A percentile compares a stretch with the other conserved stretches of the same genome.
These are phyloP conservation scores for Apocynum venetum DNA, from an alignment of 257 asterid species.

Conservation along the genomic window DNA sequence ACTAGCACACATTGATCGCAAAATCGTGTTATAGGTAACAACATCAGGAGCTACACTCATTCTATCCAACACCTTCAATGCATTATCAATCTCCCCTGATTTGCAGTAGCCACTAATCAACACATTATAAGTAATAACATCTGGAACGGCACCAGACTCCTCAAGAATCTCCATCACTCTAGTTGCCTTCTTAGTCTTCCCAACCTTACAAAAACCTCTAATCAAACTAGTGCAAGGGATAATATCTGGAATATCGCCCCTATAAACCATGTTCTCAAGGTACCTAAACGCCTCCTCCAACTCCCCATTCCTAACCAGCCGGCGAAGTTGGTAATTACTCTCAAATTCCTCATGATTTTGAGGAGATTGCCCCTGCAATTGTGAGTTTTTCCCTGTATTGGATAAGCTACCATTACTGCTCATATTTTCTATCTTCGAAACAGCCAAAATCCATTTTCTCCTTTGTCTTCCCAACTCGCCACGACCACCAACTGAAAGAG, in stretches of 20 bases:
- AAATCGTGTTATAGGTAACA: constrained; percentile 74
- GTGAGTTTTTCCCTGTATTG: constrained; percentile 21
- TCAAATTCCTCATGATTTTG: constrained; percentile 55
- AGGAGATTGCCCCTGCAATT: constrained; percentile 19
- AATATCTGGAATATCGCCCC: constrained; percentile 72
- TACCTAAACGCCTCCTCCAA: constrained; percentile 68
- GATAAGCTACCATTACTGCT: constrained; percentile 45
- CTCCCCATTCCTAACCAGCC: constrained; percentile 62
- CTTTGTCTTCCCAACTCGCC: constrained; percentile 26
- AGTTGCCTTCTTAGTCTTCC: constrained; percentile 60
- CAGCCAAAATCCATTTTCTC: constrained; percentile 39
- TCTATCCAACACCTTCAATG: constrained; percentile 54
- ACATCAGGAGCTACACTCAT: constrained; percentile 86
- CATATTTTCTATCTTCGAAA: constrained; percentile 39
- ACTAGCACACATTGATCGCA: constrained; percentile 61
- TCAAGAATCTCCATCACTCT: constrained; percentile 73
- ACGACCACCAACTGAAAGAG: constrained; percentile 5
- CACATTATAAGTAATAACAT: constrained; percentile 84
- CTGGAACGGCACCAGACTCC: constrained; percentile 81
- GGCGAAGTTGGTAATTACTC: constrained; percentile 62
- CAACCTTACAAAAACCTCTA: constrained; percentile 65
- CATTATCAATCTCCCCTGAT: constrained; percentile 64
- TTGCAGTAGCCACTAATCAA: constrained; percentile 79
- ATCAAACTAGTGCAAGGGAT: constrained; percentile 71
- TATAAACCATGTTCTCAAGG: constrained; percentile 62